Evolutionary conservation across 495 filamentous ascomycete genomes (phyloP), one percentile per base, ranked within the genome.

Genomic region (Hypoxylon crocopeplum): DNA sequence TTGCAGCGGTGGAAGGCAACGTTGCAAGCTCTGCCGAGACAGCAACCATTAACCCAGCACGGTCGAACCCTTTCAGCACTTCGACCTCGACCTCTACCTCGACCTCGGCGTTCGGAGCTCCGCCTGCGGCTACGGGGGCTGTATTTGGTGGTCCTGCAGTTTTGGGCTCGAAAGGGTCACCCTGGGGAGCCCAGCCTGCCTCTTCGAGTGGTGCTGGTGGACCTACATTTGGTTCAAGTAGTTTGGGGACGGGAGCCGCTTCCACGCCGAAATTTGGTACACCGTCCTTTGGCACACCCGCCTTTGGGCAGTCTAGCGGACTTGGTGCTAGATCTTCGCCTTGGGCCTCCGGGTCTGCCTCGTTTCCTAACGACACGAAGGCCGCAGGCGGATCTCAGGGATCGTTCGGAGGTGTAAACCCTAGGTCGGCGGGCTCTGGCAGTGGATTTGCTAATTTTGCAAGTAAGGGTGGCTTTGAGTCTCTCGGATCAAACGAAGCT

Each of bases 371-470:
- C 22, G 50, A 19, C 17, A 24, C 53, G 3, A 56, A 48, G 32
- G 44, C 22, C 22, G 19, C 59, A 10, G 32, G 36, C 57, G 53
- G 64, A 15, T 37, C 38, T 40, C 59, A 24, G 7, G 42, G 27
- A 12, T 13, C 56, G 12, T 79, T 80, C 62, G 77, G 74, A 24
- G 33, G 27, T 50, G 15, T 55, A 47, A 44, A 24, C 40, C 27
- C 27, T 24, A 37, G 52, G 68, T 15, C 67, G 10, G 37, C 66
- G 5, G 52, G 59, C 32, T 66, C 69, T 10, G 45, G 66, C 40
- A 71, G 79, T 36, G 83, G 83, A 3, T 89, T 89, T 64, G 80
- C 83, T 22, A 76, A 73, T 24, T 88, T 87, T 66, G 85, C 84
- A 5, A 78, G 66, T 42, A 79, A 82, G 41, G 74, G 79, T 20